Evolutionary conservation across 306 rosid genomes (phyloP), one percentile per base, ranked within the genome.

Genomic region (Urtica urens): DNA sequence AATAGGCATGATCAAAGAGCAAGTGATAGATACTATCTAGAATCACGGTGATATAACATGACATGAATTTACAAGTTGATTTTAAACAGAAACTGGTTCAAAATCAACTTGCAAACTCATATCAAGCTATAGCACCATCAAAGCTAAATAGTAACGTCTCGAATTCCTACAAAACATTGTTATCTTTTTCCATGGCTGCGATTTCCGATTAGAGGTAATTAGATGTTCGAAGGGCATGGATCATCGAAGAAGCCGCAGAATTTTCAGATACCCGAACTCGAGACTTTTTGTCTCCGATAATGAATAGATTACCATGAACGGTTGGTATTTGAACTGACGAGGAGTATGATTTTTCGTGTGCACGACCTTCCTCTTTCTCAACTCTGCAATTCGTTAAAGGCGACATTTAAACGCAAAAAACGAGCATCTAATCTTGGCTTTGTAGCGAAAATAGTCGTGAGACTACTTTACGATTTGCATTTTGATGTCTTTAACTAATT

Each of bases 231-330:
- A 79, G 61, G 58, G 78, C 71, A 2, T 53, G 46, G 33, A 86
- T 68, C 83, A 83, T 66, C 47, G 44, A 63, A 18, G 86, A 80
- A 42, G 93, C 93, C 11, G 94, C 94, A 40, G 93, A 83, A 56
- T 72, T 74, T 12, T 83, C 63, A 1, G 94, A 79, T 11, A 78
- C 78, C 28, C 43, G 80, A 33, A 59, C 43, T 51, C 76, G 76
- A 1, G 66, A 49, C 47, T 34, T 69, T 45, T 54, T 76, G 17
- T 72, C 76, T 54, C 79, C 83, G 15, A 6, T 8, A 12, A 67
- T 60, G 45, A 1, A 59, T 1, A 80, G 55, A 3, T 35, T 23
- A 27, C 61, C 77, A 3, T 34, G 16, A 7, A 11, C 8, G 11
- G 76, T 69, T 17, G 45, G 9, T 51, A 87, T 57, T 53, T 63